These are phyloP conservation scores for Dendrostoma leiphaemia DNA, from an alignment of 2,329 filamentous ascomycete species.

Conservation along the genomic window DNA sequence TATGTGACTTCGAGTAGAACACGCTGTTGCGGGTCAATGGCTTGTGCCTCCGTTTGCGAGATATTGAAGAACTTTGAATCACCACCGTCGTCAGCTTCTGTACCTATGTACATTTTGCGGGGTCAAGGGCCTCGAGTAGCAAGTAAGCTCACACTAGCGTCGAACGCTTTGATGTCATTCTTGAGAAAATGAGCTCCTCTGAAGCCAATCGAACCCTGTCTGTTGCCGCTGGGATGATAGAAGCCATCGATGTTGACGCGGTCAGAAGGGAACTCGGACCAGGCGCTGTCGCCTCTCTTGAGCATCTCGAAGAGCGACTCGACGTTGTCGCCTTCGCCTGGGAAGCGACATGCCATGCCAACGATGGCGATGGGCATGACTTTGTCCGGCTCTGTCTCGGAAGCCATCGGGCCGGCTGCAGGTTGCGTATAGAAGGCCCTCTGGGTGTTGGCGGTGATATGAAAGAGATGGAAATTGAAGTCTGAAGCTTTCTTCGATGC, in stretches of 20 bases:
- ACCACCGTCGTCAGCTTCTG: neutral
- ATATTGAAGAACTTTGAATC: constrained; percentile 47
- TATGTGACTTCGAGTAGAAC: constrained; percentile 50
- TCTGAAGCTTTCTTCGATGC: neutral
- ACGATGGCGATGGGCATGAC: constrained; percentile 59
- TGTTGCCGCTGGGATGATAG: constrained; percentile 65
- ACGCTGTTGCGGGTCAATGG: constrained; percentile 54
- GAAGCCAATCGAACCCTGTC: constrained; percentile 31
- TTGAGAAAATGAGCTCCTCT: constrained; percentile 50
- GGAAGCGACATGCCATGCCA: constrained; percentile 65
- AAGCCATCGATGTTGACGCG: constrained; percentile 67
- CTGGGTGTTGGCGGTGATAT: neutral
- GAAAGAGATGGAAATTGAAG: neutral
- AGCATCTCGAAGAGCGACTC: constrained; percentile 68
- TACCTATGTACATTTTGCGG: no score
- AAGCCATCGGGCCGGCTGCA: no score
- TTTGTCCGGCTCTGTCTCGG: constrained; percentile 5
- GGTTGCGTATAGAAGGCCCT: no score
- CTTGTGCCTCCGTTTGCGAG: constrained; percentile 46
- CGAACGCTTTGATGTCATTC: constrained; percentile 45
- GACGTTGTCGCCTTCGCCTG: constrained; percentile 52
- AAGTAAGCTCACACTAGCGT: constrained; percentile 42
- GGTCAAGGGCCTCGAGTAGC: neutral
- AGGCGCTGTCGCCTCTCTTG: constrained; percentile 64
- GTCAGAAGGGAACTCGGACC: constrained; percentile 60